A percentile compares a stretch with the other conserved stretches of the same genome.
phyloP scores from a whole-genome alignment of 495 filamentous ascomycete species.

The Pyrenula massariospora region DNA sequence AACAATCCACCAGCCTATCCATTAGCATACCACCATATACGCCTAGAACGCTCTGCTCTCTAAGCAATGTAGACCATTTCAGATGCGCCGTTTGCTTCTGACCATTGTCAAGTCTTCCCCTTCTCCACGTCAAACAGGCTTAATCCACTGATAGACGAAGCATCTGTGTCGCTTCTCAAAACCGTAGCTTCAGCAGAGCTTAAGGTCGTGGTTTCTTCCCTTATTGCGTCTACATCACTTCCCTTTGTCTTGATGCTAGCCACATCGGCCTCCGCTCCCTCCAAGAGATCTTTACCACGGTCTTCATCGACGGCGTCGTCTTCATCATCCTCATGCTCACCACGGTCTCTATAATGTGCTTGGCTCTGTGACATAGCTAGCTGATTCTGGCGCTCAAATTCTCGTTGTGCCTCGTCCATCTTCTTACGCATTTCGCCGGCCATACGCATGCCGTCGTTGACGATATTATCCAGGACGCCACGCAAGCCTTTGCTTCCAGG shows the following conservation, averaged over 20 bases:
- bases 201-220: conserved; percentile 8
- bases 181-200: not conserved
- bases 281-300: not conserved
- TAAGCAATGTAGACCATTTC: too few relatives aligned
- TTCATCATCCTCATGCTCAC: conserved; percentile 67
- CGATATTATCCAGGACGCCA: conserved; percentile 92
- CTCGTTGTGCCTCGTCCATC: conserved; percentile 85
- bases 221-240: conserved; percentile 6
- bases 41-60: too few relatives aligned
- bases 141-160: not conserved
- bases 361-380: not conserved
- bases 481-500: conserved; percentile 68
- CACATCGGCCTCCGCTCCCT: not conserved
- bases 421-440: conserved; percentile 79
- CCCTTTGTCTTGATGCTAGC: not conserved
- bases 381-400: conserved; percentile 52
- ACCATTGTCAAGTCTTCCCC: not conserved
- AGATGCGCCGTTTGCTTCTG: not conserved
- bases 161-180: not conserved
- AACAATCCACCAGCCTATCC: too few relatives aligned
- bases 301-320: conserved; percentile 46
- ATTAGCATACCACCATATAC: too few relatives aligned
- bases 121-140: not conserved
- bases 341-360: conserved; percentile 51
- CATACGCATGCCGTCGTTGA: conserved; percentile 90